These are phyloP conservation scores for Hibiscus trionum DNA, from an alignment of 345 rosid genomes.

Conservation along the genomic window DNA sequence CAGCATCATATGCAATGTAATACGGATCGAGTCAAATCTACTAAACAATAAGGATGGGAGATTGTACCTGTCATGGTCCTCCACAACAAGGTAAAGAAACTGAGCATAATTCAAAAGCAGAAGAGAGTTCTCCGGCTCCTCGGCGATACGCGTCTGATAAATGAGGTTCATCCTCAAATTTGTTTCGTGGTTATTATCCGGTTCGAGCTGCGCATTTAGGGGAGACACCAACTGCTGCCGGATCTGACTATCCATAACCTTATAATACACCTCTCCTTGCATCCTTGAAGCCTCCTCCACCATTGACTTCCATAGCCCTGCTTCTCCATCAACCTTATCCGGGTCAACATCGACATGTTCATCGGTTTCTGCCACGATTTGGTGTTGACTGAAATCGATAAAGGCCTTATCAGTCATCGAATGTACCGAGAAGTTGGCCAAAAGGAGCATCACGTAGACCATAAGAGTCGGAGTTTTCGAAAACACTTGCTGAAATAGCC, in stretches of 20 bases:
- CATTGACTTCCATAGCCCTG: constrained; percentile 42
- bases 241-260: constrained; percentile 31
- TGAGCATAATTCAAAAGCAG: constrained; percentile 65
- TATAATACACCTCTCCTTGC: constrained; percentile 17
- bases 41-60: no score
- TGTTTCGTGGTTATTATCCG: constrained; percentile 40
- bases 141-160: constrained; percentile 46
- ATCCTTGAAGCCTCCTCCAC: constrained; percentile 42
- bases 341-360: constrained; percentile 9
- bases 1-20: no score
- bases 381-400: background rate
- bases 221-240: constrained; percentile 32
- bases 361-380: background rate
- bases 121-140: constrained; percentile 55
- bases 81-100: constrained; percentile 49
- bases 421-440: constrained; percentile 58
- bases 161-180: constrained; percentile 43
- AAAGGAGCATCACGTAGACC: constrained; percentile 61
- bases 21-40: background rate
- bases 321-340: background rate
- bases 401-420: constrained; percentile 30
- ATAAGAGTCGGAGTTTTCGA: constrained; percentile 61
- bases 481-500: constrained; percentile 67
- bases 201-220: constrained; percentile 26
- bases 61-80: constrained; percentile 53